These are phyloP conservation scores for Phytomonas sp. DNA, from an alignment of 208 protist genomes.

Conservation along the genomic window DNA sequence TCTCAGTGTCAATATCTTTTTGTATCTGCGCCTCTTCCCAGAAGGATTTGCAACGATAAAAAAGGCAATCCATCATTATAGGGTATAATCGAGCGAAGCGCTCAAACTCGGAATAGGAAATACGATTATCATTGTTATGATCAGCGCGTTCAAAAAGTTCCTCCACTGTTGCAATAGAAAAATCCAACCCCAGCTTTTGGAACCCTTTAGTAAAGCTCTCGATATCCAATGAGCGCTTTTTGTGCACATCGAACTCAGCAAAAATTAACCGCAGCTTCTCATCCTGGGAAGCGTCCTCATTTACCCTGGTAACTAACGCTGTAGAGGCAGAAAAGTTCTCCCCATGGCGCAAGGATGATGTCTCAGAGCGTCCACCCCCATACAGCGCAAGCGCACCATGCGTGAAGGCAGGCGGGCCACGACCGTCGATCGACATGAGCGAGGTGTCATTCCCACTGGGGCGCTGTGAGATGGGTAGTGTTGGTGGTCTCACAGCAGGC, in stretches of 20 bases:
- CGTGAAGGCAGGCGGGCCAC: constrained; percentile 16
- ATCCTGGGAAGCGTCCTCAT: constrained; percentile 60
- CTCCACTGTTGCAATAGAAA: constrained; percentile 79
- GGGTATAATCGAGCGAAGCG: constrained; percentile 83
- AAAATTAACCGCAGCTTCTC: constrained; percentile 88
- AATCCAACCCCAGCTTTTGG: constrained; percentile 72
- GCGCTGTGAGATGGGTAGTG: constrained; percentile 7
- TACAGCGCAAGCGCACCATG: constrained; percentile 50
- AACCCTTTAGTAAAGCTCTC: constrained; percentile 83
- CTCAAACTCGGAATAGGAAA: constrained; percentile 87
- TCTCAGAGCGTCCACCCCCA: constrained; percentile 39
- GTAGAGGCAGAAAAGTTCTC: constrained; percentile 13
- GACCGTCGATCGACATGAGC: neutral
- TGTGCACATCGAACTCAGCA: constrained; percentile 79
- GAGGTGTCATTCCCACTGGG: neutral
- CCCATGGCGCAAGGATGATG: neutral
- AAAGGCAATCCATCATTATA: constrained; percentile 88
- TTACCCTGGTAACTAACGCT: constrained; percentile 51
- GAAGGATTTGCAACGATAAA: constrained; percentile 87
- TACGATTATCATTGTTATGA: constrained; percentile 70
- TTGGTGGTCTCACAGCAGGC: constrained; percentile 61
- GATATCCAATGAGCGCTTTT: constrained; percentile 61
- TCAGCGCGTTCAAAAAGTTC: constrained; percentile 87
- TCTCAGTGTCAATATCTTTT: constrained; percentile 75
- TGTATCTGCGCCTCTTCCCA: constrained; percentile 86